These are phyloP conservation scores for Flaveria bidentis DNA, from an alignment of 129 eudicot species.

Conservation along the genomic window DNA sequence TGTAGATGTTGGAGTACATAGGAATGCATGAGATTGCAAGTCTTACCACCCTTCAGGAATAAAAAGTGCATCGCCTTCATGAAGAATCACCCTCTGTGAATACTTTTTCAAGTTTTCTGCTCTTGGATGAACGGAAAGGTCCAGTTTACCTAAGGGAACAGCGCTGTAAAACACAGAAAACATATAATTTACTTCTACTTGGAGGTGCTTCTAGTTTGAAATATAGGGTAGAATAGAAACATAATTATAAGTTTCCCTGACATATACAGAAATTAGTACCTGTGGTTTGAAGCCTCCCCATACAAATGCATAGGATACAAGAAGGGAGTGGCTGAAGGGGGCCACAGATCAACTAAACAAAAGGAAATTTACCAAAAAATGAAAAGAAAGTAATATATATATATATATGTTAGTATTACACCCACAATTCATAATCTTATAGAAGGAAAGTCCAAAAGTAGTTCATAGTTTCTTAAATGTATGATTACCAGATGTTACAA, in stretches of 20 bases:
- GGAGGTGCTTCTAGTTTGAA: slow-evolving; percentile 26
- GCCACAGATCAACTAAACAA: slow-evolving; percentile 78
- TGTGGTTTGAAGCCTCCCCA: slow-evolving; percentile 97
- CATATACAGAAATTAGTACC: slow-evolving; percentile 44
- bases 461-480: not conserved
- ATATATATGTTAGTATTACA: not conserved
- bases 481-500: not conserved
- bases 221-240: slow-evolving; percentile 14
- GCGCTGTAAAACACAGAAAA: slow-evolving; percentile 52
- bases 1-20: slow-evolving; percentile 8
- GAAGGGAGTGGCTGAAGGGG: slow-evolving; percentile 79
- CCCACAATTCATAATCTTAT: slow-evolving; percentile 23
- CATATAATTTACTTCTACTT: slow-evolving; percentile 3
- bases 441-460: not conserved
- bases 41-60: slow-evolving; percentile 98
- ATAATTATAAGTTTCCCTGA: slow-evolving; percentile 15
- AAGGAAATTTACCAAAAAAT: slow-evolving; percentile 13
- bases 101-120: slow-evolving; percentile 42
- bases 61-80: slow-evolving; percentile 89
- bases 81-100: slow-evolving; percentile 73
- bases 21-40: slow-evolving; percentile 1
- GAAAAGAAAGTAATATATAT: slow-evolving; percentile 3
- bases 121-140: slow-evolving; percentile 71
- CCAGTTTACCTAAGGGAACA: slow-evolving; percentile 56
- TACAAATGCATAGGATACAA: slow-evolving; percentile 86